Conservation (phyloP, 2,329 filamentous ascomycete species). For the Cytospora piceicola region DNA sequence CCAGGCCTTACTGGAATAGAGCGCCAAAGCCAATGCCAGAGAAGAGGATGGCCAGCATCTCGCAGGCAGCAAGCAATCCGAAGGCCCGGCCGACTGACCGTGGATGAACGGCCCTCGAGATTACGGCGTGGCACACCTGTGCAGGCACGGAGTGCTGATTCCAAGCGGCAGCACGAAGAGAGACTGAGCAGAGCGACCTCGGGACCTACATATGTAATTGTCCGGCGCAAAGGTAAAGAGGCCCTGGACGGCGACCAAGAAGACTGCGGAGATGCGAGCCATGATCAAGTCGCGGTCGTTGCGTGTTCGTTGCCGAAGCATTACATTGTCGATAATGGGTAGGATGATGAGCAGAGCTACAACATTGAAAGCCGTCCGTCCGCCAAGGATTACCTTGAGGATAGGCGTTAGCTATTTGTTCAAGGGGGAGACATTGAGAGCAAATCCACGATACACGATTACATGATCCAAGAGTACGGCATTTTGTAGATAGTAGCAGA, state of each 20-base stretch:
- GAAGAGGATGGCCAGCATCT: slow-evolving; percentile 15
- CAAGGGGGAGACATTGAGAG: too few species aligned
- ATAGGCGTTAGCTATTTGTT: too few species aligned
- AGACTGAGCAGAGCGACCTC: slow-evolving; percentile 17
- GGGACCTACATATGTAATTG: too few species aligned
- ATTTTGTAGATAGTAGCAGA: too few species aligned
- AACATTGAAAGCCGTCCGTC: slow-evolving; percentile 16
- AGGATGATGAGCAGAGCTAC: slow-evolving; percentile 17
- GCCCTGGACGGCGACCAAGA: slow-evolving; percentile 15
- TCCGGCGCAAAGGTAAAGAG: slow-evolving; percentile 5
- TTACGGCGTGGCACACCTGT: slow-evolving; percentile 15
- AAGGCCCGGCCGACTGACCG: slow-evolving; percentile 16
- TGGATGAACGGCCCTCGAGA: slow-evolving; percentile 4
- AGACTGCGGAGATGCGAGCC: slow-evolving; percentile 12
- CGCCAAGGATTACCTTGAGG: slow-evolving; percentile 8
- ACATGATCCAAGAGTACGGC: too few species aligned
- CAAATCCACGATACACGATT: too few species aligned
- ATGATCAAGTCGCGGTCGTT: slow-evolving; percentile 12
- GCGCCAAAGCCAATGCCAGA: slow-evolving; percentile 18
- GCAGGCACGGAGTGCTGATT: slow-evolving; percentile 24
- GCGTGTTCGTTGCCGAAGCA: neutral
- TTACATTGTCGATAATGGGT: neutral
- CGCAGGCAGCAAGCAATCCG: slow-evolving; percentile 17
- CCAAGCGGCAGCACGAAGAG: slow-evolving; percentile 19
- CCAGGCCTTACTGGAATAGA: slow-evolving; percentile 14